Conservation (phyloP, 106 monocot genomes). For the Hemerocallis citrina region DNA sequence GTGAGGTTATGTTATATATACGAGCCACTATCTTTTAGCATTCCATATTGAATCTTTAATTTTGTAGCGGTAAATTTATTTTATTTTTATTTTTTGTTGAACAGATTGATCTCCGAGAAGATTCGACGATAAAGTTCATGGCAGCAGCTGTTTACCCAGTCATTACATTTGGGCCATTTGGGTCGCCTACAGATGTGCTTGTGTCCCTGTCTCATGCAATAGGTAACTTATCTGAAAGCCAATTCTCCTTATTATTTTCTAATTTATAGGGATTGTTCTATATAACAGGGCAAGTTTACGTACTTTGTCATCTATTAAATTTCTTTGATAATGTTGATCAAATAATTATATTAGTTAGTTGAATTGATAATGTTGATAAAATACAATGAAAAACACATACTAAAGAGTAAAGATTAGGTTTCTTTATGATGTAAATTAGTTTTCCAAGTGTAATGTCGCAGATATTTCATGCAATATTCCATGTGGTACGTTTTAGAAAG, state of each 20-base stretch:
- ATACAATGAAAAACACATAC: too few species aligned
- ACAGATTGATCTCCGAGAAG: constrained; percentile 59
- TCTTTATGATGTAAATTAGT: not conserved
- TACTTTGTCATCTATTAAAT: too few species aligned
- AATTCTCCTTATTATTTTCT: too few species aligned
- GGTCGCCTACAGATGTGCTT: constrained; percentile 46
- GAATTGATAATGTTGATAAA: too few species aligned
- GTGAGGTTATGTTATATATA: constrained; percentile 54
- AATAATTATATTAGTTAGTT: too few species aligned
- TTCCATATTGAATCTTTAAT: too few species aligned
- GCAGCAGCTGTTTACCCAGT: constrained; percentile 47
- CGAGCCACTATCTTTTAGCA: too few species aligned
- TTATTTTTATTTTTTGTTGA: not conserved
- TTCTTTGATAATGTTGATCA: too few species aligned
- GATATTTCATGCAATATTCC: not conserved
- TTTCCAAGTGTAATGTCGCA: not conserved
- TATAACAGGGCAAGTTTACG: too few species aligned
- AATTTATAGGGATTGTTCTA: too few species aligned
- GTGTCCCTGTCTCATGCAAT: constrained; percentile 59
- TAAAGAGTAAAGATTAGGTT: not conserved
- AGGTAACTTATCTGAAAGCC: too few species aligned
- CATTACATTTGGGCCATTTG: constrained; percentile 68
- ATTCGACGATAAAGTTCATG: constrained; percentile 31
- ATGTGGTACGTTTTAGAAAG: not conserved
- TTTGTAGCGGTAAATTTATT: too few species aligned